These are phyloP conservation scores for Podochytrium sp. DNA, from an alignment of 192 early-diverging fungal genomes.

Conservation along the genomic window DNA sequence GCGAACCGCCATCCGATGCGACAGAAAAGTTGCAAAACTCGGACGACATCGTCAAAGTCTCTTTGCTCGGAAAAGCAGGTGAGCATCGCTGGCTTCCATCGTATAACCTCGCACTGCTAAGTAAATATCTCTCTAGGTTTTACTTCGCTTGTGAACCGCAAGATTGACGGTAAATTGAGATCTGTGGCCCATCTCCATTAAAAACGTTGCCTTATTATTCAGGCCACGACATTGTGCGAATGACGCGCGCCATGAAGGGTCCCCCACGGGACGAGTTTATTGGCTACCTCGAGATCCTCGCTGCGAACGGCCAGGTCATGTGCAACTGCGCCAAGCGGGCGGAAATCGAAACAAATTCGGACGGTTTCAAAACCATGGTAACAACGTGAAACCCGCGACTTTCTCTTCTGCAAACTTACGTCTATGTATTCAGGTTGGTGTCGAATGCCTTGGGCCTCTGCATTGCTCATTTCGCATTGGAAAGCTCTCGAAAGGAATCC, in stretches of 20 bases:
- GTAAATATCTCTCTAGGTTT: conserved; percentile 14
- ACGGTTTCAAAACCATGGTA: conserved; percentile 25
- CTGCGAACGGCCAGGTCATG: conserved; percentile 11
- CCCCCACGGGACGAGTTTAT: conserved; percentile 19
- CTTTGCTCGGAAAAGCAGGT: conserved; percentile 24
- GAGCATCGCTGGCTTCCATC: neutral
- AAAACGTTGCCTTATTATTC: neutral
- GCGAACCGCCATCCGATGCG: neutral
- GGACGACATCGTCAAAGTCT: conserved; percentile 18
- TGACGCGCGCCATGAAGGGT: conserved; percentile 25
- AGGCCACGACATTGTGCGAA: conserved; percentile 27
- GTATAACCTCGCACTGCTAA: neutral
- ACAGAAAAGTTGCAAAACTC: neutral
- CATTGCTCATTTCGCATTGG: conserved; percentile 24
- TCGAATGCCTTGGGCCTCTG: neutral
- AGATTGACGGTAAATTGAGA: conserved; percentile 19
- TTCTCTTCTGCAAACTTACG: neutral
- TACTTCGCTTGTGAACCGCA: conserved; percentile 5
- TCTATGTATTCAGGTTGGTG: conserved; percentile 21
- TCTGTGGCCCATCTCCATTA: neutral
- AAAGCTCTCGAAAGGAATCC: neutral
- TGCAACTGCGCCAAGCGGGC: conserved; percentile 19
- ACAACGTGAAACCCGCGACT: neutral
- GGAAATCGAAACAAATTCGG: conserved; percentile 8
- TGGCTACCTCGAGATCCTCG: conserved; percentile 25